Conservation (phyloP, 441 rosid genomes). For the Eutrema salsugineum region DNA sequence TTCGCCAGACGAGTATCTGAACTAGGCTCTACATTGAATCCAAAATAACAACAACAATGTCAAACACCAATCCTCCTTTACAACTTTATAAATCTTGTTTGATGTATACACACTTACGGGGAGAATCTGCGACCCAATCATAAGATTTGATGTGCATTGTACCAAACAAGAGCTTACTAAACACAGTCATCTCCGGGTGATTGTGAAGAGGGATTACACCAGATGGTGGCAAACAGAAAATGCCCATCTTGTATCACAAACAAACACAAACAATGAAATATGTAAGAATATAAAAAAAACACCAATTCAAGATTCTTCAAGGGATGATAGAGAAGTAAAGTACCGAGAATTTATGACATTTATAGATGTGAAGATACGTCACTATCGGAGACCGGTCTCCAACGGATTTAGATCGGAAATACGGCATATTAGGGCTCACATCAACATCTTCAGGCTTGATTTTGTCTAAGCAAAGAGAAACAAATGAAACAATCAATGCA, state of each 20-base stretch:
- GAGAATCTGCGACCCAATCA: conserved; percentile 67
- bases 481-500: background rate
- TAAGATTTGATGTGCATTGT: conserved; percentile 90
- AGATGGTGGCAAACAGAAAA: conserved; percentile 89
- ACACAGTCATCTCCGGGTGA: conserved; percentile 98
- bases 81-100: background rate
- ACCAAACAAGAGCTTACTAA: conserved; percentile 92
- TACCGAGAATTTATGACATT: conserved; percentile 70
- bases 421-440: conserved; percentile 47
- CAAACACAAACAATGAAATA: background rate
- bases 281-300: background rate
- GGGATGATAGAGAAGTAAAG: background rate
- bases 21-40: conserved; percentile 29
- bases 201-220: conserved; percentile 93
- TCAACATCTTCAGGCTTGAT: conserved; percentile 60
- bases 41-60: background rate
- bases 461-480: conserved; percentile 38
- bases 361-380: conserved; percentile 58
- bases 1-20: conserved; percentile 57
- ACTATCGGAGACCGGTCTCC: conserved; percentile 37
- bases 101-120: conserved; percentile 22
- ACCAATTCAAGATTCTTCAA: background rate
- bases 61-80: background rate
- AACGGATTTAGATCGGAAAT: conserved; percentile 20
- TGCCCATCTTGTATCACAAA: conserved; percentile 57